phyloP scores from a whole-genome alignment of 768 basidiomycete genomes.

The Suillus alpinus region DNA sequence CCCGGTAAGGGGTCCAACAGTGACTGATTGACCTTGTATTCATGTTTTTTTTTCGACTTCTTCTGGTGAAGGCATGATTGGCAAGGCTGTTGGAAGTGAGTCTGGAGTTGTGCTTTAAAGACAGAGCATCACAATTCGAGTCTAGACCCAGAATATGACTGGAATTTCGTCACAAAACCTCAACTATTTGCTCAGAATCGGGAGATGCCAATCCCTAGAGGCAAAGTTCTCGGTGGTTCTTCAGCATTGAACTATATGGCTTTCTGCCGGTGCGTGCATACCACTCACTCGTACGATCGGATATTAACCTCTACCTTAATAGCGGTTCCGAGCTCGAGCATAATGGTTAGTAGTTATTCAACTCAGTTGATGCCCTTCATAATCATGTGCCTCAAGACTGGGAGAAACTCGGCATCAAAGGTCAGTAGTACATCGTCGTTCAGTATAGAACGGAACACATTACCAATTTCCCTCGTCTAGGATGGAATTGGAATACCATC shows the following conservation, averaged over 20 bases:
- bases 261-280: not conserved
- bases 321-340: slow-evolving; percentile 17
- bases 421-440: slow-evolving; percentile 5
- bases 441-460: not conserved
- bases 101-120: not conserved
- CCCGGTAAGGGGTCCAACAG: slow-evolving; percentile 1
- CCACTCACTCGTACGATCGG: not conserved
- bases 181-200: slow-evolving; percentile 9
- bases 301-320: not conserved
- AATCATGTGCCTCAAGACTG: slow-evolving; percentile 5
- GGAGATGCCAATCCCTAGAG: slow-evolving; percentile 7
- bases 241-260: slow-evolving; percentile 16
- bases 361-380: not conserved
- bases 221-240: slow-evolving; percentile 14
- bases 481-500: slow-evolving; percentile 16
- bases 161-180: slow-evolving; percentile 12
- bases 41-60: not conserved
- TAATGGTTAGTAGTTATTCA: slow-evolving; percentile 4
- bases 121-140: not conserved
- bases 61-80: slow-evolving; percentile 5
- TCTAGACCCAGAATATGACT: slow-evolving; percentile 17
- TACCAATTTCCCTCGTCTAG: slow-evolving; percentile 3
- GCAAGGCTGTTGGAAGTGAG: slow-evolving; percentile 11
- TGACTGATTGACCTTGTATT: not conserved
- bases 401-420: slow-evolving; percentile 14